Evolutionary conservation across 768 basidiomycete species (phyloP), one percentile per base, ranked within the genome.

Genomic region (Rubroboletus pulcherrimus): DNA sequence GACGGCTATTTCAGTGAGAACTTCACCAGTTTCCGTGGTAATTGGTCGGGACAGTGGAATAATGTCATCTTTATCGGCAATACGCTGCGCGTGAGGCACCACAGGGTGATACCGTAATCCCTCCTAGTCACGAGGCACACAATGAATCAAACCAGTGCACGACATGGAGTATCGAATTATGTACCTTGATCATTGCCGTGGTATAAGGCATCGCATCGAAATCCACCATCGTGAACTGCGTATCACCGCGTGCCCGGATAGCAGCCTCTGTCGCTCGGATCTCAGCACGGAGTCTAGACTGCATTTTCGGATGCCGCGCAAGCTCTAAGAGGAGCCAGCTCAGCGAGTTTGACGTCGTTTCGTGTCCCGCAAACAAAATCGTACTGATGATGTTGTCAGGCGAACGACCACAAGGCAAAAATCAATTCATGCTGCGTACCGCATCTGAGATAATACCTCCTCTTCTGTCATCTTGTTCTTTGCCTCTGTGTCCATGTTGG

Each of bases 321-420:
- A 93, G 75, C 60, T 85, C 83, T 52, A 85, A 73, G 8, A 91
- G 69, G 7, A 81, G 76, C 85, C 86, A 91, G 52, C 77, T 75
- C 31, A 86, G 50, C 2, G 79, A 75, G 37, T 77, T 81, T 4
- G 86, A 78, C 48, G 80, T 83, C 4, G 85, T 87, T 65, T 86
- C 86, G 64, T 87, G 80, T 1, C 78, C 78, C 39, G 78, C 78
- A 11, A 81, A 59, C 11, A 80, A 60, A 11, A 81, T 75, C 24
- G 77, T 78, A 17, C 78, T 79, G n/a, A 11, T n/a, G 4, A 53
- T 19, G n/a, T 24, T 24, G 30, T 51, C 26, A 39, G 38, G 21
- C 2, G 7, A 7, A 8, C 12, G n/a, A 31, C 11, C 1, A 15
- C 19, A 17, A 19, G 7, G 17, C 15, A n/a, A 54, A 29, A n/a